A percentile compares a stretch with the other conserved stretches of the same genome.
phyloP scores from a whole-genome alignment of 108 stramenopile species.

The Craspedostauros australis region DNA sequence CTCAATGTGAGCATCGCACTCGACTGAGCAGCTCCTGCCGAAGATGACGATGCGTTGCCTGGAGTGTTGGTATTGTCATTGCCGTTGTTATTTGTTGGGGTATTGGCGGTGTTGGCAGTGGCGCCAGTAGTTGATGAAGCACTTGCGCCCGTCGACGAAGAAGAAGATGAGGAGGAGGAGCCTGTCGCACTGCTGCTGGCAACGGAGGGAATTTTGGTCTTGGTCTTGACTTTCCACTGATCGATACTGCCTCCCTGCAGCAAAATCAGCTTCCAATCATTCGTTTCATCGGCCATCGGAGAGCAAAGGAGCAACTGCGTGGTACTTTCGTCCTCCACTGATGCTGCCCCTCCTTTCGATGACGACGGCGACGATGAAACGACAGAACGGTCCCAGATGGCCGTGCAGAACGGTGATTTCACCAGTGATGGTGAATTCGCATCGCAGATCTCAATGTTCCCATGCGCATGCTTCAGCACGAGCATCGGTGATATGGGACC shows the following conservation, averaged over 20 bases:
- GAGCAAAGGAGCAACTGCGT: constrained; percentile 24
- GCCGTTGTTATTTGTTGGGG: constrained; percentile 3
- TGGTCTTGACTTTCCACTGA: constrained; percentile 33
- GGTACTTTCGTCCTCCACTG: constrained; percentile 17
- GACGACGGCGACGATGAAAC: too few species aligned
- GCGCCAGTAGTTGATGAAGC: too few species aligned
- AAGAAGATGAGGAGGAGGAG: too few species aligned
- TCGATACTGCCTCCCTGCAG: constrained; percentile 29
- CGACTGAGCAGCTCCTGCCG: too few species aligned
- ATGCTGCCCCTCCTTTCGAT: too few species aligned
- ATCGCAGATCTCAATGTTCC: constrained; percentile 36
- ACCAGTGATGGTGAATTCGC: constrained; percentile 31
- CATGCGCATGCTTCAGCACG: constrained; percentile 27
- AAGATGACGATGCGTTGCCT: too few species aligned
- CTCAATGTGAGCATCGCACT: constrained; percentile 18
- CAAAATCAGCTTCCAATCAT: constrained; percentile 21
- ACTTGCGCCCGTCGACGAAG: too few species aligned
- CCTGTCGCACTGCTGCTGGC: too few species aligned
- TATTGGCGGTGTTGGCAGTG: too few species aligned
- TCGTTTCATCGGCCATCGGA: constrained; percentile 11
- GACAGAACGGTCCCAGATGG: constrained; percentile 32
- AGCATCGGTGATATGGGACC: constrained; percentile 16
- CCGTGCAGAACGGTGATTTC: constrained; percentile 23
- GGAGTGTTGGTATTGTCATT: too few species aligned
- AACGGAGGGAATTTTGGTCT: constrained; percentile 24